These are phyloP conservation scores for Flaveria linearis DNA, from an alignment of 129 eudicot genomes.

Conservation along the genomic window DNA sequence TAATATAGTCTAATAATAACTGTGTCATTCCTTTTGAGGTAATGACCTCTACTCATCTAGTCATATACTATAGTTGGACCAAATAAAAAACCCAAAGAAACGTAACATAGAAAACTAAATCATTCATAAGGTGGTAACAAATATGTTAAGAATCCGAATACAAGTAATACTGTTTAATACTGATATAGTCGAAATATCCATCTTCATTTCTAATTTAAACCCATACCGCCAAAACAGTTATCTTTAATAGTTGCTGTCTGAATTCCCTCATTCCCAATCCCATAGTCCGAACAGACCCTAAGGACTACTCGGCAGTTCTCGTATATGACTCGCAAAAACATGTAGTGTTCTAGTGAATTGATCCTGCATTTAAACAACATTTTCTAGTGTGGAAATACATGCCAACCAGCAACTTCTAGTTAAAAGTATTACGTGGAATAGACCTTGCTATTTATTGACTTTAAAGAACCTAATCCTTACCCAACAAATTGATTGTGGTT, in stretches of 20 bases:
- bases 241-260: not conserved
- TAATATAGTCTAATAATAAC: too few relatives aligned
- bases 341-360: not conserved
- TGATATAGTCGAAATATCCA: not conserved
- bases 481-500: not conserved
- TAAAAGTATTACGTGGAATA: not conserved
- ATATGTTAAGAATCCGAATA: not conserved
- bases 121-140: not conserved
- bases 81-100: not conserved
- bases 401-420: not conserved
- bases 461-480: not conserved
- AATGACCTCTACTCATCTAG: not conserved
- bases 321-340: not conserved
- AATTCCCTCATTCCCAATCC: not conserved
- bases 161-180: not conserved
- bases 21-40: not conserved
- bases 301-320: slow-evolving; percentile 14
- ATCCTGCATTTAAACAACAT: not conserved
- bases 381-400: not conserved
- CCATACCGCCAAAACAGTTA: not conserved
- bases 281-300: not conserved
- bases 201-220: not conserved
- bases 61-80: not conserved
- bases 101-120: not conserved
- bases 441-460: not conserved